These are phyloP conservation scores for Halophytophthora polymorphica DNA, from an alignment of 352 stramenopile genomes.

Conservation along the genomic window DNA sequence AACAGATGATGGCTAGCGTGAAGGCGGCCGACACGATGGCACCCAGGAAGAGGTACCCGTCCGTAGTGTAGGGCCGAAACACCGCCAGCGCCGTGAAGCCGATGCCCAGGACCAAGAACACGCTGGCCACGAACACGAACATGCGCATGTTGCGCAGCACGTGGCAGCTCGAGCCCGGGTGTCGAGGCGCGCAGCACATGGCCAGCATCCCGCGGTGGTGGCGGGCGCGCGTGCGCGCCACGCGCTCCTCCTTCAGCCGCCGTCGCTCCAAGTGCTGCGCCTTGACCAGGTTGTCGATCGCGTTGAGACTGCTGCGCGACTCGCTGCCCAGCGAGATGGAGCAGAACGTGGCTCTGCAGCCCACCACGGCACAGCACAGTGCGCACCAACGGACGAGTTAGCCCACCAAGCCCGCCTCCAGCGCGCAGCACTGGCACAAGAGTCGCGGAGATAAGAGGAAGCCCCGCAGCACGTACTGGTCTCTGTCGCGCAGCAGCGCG, in stretches of 20 bases:
- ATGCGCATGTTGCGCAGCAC: slow-evolving; percentile 12
- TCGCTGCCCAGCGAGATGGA: slow-evolving; percentile 64
- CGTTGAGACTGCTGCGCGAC: slow-evolving; percentile 31
- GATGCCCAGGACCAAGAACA: slow-evolving; percentile 39
- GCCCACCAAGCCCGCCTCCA: no score
- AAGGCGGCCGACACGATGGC: slow-evolving; percentile 68
- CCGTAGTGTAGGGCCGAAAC: slow-evolving; percentile 31
- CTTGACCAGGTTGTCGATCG: slow-evolving; percentile 35
- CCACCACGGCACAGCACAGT: slow-evolving; percentile 3
- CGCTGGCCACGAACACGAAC: slow-evolving; percentile 27
- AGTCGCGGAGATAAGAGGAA: no score
- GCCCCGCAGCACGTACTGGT: slow-evolving; percentile 28
- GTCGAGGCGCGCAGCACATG: slow-evolving; percentile 9
- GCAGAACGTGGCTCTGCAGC: slow-evolving; percentile 47
- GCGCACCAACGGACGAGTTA: background rate
- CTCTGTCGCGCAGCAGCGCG: slow-evolving; percentile 20
- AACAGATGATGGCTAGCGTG: slow-evolving; percentile 69
- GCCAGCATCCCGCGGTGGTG: slow-evolving; percentile 6
- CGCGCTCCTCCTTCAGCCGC: slow-evolving; percentile 2
- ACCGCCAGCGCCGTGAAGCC: slow-evolving; percentile 34
- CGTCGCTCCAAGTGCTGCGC: slow-evolving; percentile 2
- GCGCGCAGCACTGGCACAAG: slow-evolving; percentile 2
- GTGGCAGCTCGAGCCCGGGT: background rate
- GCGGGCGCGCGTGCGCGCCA: slow-evolving; percentile 7
- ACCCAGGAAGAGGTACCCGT: slow-evolving; percentile 71